Base-by-base conservation (phyloP, 345 rosid species). In the Eucalyptus polybractea region DNA sequence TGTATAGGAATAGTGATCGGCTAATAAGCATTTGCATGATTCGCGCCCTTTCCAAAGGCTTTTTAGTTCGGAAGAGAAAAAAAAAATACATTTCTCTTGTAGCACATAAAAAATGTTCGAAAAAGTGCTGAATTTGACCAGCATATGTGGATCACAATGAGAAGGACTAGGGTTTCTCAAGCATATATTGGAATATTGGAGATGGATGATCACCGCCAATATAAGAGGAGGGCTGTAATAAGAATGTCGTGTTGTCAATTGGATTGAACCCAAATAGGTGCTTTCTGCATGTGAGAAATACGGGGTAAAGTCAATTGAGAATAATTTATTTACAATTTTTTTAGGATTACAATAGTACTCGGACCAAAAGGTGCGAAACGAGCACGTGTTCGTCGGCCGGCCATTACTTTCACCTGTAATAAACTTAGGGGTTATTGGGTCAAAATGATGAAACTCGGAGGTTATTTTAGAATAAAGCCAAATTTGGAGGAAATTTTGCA, bases 1-100 rank as follows among this genome's bases (percentile, higher is more conserved):
- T 7, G 17, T 29, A 13, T 7, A 65, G 0, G 1, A 13, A 14
- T 29, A 7, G 19, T n/a, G 33, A 65, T 0, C 0, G 37, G 10
- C 17, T 29, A 13, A 65, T 65, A 3, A 65, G 72, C 72, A 13
- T 14, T 7, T 65, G 19, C 72, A 29, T 29, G 72, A 0, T 65
- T 65, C 19, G 5, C 2, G 0, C 2, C 19, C 0, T 29, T 65
- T 65, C 19, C 17, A 13, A 13, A 65, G 37, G 37, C 72, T 13
- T 29, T 6, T 62, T 6, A 13, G 33, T 29, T 13, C 1, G 37
- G 17, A 2, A 13, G 19, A n/a, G 56, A 51, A 17, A 29, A n/a
- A n/a, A 29, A 65, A 13, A 6, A 1, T 13, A 7, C 72, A 65
- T 7, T 65, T 15, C 10, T n/a, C 72, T 13, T n/a, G 72, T n/a